A percentile compares a stretch with the other conserved stretches of the same genome.
These are phyloP conservation scores for Hypoxylon cercidicola DNA, from an alignment of 495 filamentous ascomycete genomes.

Conservation along the genomic window DNA sequence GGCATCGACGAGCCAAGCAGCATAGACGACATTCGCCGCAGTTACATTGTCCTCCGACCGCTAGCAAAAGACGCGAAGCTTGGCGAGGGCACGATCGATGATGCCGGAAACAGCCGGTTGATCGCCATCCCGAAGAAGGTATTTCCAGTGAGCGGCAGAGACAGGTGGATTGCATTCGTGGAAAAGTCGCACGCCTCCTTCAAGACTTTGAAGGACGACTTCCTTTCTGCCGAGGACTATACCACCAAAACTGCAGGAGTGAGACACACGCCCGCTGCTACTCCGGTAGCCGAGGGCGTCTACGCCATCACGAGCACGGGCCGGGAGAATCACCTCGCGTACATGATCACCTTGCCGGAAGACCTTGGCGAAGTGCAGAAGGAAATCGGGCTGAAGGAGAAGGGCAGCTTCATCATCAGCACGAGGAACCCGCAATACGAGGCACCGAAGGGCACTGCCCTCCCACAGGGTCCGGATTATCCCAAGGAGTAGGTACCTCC, in stretches of 20 bases:
- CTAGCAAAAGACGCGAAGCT: constrained; percentile 75
- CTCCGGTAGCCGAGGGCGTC: constrained; percentile 83
- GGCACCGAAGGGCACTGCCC: constrained; percentile 68
- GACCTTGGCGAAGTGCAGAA: constrained; percentile 77
- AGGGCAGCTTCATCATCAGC: constrained; percentile 81
- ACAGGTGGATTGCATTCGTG: constrained; percentile 85
- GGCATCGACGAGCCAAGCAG: constrained; percentile 75
- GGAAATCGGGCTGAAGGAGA: constrained; percentile 75
- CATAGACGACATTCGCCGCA: constrained; percentile 77
- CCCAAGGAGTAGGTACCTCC: constrained; percentile 69
- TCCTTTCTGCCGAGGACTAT: constrained; percentile 74
- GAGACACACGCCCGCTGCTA: constrained; percentile 75
- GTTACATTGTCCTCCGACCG: constrained; percentile 84
- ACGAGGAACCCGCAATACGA: constrained; percentile 81
- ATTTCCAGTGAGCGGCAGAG: constrained; percentile 74
- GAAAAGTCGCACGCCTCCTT: constrained; percentile 77
- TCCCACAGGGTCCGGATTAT: constrained; percentile 76
- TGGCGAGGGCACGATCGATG: constrained; percentile 68
- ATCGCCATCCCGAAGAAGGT: constrained; percentile 88
- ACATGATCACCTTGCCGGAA: constrained; percentile 81
- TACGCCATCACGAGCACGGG: constrained; percentile 83
- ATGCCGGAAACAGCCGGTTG: constrained; percentile 73
- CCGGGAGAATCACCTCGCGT: constrained; percentile 78
- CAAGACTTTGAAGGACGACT: constrained; percentile 75
- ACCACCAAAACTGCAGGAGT: constrained; percentile 80